Evolutionary conservation across 2,329 filamentous ascomycete species (phyloP).

Genomic region (Didymella glomerata): DNA sequence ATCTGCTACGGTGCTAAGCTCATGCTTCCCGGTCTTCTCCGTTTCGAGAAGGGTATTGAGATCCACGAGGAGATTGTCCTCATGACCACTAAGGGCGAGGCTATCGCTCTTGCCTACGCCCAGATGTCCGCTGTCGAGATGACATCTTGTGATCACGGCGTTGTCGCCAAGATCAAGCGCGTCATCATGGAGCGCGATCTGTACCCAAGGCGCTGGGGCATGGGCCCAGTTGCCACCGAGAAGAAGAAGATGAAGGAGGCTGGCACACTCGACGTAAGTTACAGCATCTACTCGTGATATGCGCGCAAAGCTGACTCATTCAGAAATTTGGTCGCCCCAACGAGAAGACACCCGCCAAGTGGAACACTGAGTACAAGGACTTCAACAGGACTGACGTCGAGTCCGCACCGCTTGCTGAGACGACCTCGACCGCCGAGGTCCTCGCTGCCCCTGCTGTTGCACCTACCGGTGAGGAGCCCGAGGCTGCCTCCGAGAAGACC

Average conservation of each 20-base stretch:
- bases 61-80: slow-evolving; percentile 95
- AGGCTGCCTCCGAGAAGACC: slow-evolving; percentile 43
- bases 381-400: slow-evolving; percentile 54
- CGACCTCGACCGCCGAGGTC: slow-evolving; percentile 47
- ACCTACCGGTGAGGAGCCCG: slow-evolving; percentile 49
- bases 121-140: slow-evolving; percentile 99
- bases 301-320: slow-evolving; percentile 43
- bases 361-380: slow-evolving; percentile 93
- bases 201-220: slow-evolving; percentile 95
- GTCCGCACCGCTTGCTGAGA: slow-evolving; percentile 41
- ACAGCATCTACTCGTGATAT: neutral
- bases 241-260: slow-evolving; percentile 99
- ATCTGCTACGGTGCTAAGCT: slow-evolving; percentile 99
- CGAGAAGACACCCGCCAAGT: slow-evolving; percentile 91
- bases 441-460: slow-evolving; percentile 49
- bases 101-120: slow-evolving; percentile 93
- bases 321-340: slow-evolving; percentile 92
- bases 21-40: slow-evolving; percentile 94
- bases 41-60: slow-evolving; percentile 92
- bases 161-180: slow-evolving; percentile 98
- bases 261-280: slow-evolving; percentile 85
- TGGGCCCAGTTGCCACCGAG: slow-evolving; percentile 90
- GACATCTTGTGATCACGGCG: slow-evolving; percentile 94
- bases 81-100: slow-evolving; percentile 99
- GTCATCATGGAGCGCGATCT: slow-evolving; percentile 99